Conservation (phyloP, 139 green algal species). For the Eudorina sp. region DNA sequence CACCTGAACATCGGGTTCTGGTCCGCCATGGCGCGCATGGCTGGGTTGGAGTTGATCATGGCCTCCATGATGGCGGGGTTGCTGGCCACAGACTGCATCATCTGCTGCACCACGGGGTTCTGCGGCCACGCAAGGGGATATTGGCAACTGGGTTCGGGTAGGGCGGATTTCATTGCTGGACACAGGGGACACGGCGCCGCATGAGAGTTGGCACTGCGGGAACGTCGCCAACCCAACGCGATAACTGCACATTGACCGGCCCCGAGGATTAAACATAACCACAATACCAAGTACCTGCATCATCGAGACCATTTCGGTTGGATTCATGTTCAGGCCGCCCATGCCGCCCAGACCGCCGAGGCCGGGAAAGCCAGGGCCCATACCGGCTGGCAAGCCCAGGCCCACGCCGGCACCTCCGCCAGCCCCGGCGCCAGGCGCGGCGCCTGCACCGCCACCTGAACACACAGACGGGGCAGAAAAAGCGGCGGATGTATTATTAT, state of each 20-base stretch:
- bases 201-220: too few species aligned
- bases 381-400: slow-evolving; percentile 13
- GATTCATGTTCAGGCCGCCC: slow-evolving; percentile 48
- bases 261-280: too few species aligned
- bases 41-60: slow-evolving; percentile 71
- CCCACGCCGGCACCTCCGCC: background rate
- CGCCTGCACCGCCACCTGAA: slow-evolving; percentile 40
- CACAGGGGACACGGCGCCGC: too few species aligned
- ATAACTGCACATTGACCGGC: too few species aligned
- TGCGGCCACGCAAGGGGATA: too few species aligned
- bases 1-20: slow-evolving; percentile 61
- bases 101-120: slow-evolving; percentile 80
- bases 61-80: slow-evolving; percentile 78
- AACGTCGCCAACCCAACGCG: too few species aligned
- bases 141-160: too few species aligned
- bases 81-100: slow-evolving; percentile 79
- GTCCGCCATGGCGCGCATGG: slow-evolving; percentile 63
- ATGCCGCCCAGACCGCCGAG: slow-evolving; percentile 28
- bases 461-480: too few species aligned
- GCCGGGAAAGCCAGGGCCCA: slow-evolving; percentile 6
- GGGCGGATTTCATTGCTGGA: too few species aligned
- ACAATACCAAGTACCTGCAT: slow-evolving; percentile 61
- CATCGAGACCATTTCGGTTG: slow-evolving; percentile 52
- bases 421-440: background rate
- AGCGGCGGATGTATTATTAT: too few species aligned